Conservation (phyloP, 176 grass and related monocot species). For the Stipa capillata region DNA sequence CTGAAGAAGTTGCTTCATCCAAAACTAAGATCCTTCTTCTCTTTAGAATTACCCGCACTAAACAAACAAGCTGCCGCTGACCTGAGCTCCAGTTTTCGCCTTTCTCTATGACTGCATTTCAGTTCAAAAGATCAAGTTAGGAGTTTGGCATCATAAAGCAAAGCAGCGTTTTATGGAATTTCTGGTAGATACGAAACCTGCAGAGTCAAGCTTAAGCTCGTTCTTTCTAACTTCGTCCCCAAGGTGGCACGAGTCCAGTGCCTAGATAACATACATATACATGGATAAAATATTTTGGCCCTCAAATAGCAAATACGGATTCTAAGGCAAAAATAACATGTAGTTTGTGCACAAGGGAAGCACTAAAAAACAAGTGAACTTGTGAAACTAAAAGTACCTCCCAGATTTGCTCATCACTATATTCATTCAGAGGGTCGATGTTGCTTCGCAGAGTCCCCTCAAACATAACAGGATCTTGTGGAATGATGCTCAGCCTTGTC, state of each 20-base stretch:
- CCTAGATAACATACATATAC: constrained; percentile 15
- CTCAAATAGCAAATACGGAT: not conserved
- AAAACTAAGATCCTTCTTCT: constrained; percentile 26
- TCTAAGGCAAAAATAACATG: not conserved
- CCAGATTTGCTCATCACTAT: constrained; percentile 70
- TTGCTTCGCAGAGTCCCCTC: constrained; percentile 57
- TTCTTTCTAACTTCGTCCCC: constrained; percentile 49
- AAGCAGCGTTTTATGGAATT: not conserved
- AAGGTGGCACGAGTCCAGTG: constrained; percentile 51
- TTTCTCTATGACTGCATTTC: constrained; percentile 4
- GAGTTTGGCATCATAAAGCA: too few species aligned
- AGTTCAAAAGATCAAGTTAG: not conserved
- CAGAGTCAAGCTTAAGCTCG: constrained; percentile 45
- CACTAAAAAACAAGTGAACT: not conserved
- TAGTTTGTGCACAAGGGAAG: not conserved
- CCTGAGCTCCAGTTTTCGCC: constrained; percentile 25
- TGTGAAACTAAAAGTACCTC: constrained; percentile 21
- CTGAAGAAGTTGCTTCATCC: constrained; percentile 43
- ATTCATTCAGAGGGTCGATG: constrained; percentile 48
- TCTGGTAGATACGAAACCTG: constrained; percentile 17
- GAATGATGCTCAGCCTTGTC: constrained; percentile 52
- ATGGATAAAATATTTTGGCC: not conserved
- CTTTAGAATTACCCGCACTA: constrained; percentile 24
- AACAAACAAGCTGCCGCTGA: constrained; percentile 30
- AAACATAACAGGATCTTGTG: constrained; percentile 61